Evolutionary conservation across 371 early-diverging fungal genomes (phyloP), one percentile per base, ranked within the genome.

Genomic region (Mortierella sp.): DNA sequence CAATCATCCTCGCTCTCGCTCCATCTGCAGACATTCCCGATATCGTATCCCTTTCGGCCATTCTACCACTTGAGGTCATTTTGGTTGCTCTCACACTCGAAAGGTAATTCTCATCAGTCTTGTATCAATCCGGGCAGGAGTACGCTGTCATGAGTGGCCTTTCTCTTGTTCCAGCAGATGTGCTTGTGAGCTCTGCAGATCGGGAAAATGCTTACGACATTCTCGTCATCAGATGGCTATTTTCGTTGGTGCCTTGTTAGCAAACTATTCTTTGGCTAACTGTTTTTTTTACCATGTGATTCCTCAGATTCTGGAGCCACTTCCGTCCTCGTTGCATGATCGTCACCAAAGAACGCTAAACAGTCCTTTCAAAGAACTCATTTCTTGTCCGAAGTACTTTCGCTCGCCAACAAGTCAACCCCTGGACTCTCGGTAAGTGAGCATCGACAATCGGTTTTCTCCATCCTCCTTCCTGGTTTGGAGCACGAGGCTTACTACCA

Each of bases 351-450:
- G 26, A 26, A n/a, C 24, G 52, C 52, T 26, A 52, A 52, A 52
- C 26, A 52, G 26, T n/a, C 26, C 52, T 52, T 26, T 52, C 52
- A 52, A 26, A 52, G 52, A 26, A 50, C 50, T 50, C 50, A 50
- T 29, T 53, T 53, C 31, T 31, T 53, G 26, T 13, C 14, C 10
- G 11, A 68, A 63, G 48, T 37, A 58, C 61, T 68, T 45, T 40
- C 73, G 66, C 73, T 72, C 67, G 31, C 41, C 41, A 48, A 41
- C 24, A 39, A 43, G 26, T 58, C 71, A 76, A 67, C 70, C 76
- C 41, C 66, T 66, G 68, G 68, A 45, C 77, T 64, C 68, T 71
- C 77, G 64, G 71, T 71, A 77, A 77, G 64, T 77, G 77, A 71
- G 71, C 71, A 47, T 55, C 71, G 34, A 45, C 71, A 50, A 40